Evolutionary conservation across 495 filamentous ascomycete genomes (phyloP).

Genomic region (Xylaria acuta): DNA sequence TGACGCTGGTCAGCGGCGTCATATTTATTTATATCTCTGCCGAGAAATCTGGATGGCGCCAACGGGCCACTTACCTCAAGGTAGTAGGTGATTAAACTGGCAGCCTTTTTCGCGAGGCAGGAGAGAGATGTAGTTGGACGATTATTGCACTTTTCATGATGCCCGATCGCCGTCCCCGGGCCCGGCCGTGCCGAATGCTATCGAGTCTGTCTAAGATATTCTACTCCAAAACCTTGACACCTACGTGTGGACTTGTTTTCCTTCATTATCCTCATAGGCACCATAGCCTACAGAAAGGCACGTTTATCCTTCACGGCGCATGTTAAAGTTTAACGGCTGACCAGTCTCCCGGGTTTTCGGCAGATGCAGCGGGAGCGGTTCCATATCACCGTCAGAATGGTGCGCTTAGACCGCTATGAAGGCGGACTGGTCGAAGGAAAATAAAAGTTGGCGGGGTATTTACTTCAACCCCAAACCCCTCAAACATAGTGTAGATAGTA

Average conservation of each 20-base stretch:
- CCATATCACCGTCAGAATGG: background rate
- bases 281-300: background rate
- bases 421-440: background rate
- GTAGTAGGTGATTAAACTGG: background rate
- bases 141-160: background rate
- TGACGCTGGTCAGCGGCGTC: slow-evolving; percentile 20
- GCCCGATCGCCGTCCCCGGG: background rate
- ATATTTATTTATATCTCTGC: slow-evolving; percentile 27
- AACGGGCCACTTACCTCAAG: slow-evolving; percentile 1
- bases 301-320: background rate
- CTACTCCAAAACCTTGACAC: background rate
- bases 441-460: background rate
- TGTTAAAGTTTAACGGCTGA: background rate
- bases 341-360: slow-evolving; percentile 7
- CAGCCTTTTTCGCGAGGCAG: slow-evolving; percentile 7
- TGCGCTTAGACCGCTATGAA: slow-evolving; percentile 9
- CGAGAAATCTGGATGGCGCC: slow-evolving; percentile 3
- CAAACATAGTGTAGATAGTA: background rate
- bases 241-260: background rate
- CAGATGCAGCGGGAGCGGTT: slow-evolving; percentile 15
- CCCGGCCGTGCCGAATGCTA: slow-evolving; percentile 14
- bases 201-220: background rate
- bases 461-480: background rate
- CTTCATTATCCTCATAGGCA: background rate
- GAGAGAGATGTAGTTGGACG: background rate